phyloP scores from a whole-genome alignment of 2,329 filamentous ascomycete species.

The Dryadomyces quercivorus region DNA sequence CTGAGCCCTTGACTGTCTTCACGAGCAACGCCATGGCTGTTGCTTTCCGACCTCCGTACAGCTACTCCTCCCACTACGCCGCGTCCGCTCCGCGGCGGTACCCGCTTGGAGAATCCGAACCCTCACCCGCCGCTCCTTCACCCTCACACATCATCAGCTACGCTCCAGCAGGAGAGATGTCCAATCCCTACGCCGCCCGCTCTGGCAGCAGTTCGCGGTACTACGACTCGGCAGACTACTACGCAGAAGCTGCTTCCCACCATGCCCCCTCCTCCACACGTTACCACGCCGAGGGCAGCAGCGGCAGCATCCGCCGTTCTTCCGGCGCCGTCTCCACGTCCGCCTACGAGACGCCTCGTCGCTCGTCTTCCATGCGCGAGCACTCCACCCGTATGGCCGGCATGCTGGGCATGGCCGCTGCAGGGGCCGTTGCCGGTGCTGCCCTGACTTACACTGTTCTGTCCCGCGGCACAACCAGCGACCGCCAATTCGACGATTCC shows the following conservation, averaged over 20 bases:
- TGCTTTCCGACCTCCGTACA: constrained; percentile 39
- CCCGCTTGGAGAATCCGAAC: constrained; percentile 19
- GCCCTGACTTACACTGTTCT: constrained; percentile 63
- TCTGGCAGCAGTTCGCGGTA: constrained; percentile 3
- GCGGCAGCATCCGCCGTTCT: neutral
- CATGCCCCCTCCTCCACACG: constrained; percentile 1
- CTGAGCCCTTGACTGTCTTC: constrained; percentile 9
- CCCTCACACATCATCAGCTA: constrained; percentile 22
- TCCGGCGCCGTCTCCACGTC: constrained; percentile 1
- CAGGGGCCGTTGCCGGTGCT: constrained; percentile 63
- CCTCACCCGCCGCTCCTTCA: constrained; percentile 6
- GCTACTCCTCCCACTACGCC: constrained; percentile 23
- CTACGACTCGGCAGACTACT: constrained; percentile 3
- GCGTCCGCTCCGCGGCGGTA: constrained; percentile 18
- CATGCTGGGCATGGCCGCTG: constrained; percentile 45
- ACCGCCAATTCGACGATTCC: constrained; percentile 28
- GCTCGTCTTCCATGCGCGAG: constrained; percentile 18
- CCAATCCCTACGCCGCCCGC: constrained; percentile 1
- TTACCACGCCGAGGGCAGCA: constrained; percentile 4
- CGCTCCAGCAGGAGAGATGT: neutral
- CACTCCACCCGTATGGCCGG: constrained; percentile 39
- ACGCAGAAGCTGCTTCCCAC: neutral
- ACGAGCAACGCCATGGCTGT: constrained; percentile 57
- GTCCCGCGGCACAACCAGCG: constrained; percentile 16
- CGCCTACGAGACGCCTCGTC: neutral